These are phyloP conservation scores for Orbilia blumenaviensis DNA, from an alignment of 2,329 filamentous ascomycete genomes.

Conservation along the genomic window DNA sequence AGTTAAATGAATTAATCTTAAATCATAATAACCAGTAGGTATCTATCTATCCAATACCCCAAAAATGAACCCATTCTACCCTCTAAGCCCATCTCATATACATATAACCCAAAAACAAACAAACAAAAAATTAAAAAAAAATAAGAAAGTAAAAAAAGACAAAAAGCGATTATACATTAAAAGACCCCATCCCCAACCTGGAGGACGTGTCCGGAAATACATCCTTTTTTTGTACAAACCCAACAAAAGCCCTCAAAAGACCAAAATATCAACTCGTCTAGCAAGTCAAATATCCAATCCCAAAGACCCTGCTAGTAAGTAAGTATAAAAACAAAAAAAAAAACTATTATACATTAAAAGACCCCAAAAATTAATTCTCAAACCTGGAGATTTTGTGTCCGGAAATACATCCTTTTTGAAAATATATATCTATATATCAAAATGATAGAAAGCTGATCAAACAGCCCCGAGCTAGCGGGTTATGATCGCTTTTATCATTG, in stretches of 20 bases:
- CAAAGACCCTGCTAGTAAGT: not conserved
- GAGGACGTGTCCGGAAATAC: slow-evolving; percentile 12
- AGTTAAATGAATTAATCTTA: too few species aligned
- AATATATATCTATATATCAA: too few species aligned
- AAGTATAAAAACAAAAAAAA: not conserved
- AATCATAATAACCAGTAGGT: too few species aligned
- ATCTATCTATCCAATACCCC: too few species aligned
- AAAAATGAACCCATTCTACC: too few species aligned
- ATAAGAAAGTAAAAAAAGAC: not conserved
- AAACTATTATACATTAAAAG: slow-evolving; percentile 2
- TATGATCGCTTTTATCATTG: not conserved
- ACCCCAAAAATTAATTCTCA: not conserved
- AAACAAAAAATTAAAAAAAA: not conserved
- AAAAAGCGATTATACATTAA: slow-evolving; percentile 14
- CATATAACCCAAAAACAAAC: not conserved
- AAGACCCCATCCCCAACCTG: slow-evolving; percentile 4
- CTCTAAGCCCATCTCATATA: too few species aligned
- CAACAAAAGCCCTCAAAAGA: not conserved
- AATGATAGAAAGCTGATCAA: too few species aligned
- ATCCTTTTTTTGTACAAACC: not conserved
- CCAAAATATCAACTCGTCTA: not conserved
- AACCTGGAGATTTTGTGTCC: not conserved
- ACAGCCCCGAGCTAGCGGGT: too few species aligned
- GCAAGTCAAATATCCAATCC: not conserved
- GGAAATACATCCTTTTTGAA: not conserved